Conservation (phyloP, 2,329 filamentous ascomycete genomes). For the Ophiocordyceps australis region DNA sequence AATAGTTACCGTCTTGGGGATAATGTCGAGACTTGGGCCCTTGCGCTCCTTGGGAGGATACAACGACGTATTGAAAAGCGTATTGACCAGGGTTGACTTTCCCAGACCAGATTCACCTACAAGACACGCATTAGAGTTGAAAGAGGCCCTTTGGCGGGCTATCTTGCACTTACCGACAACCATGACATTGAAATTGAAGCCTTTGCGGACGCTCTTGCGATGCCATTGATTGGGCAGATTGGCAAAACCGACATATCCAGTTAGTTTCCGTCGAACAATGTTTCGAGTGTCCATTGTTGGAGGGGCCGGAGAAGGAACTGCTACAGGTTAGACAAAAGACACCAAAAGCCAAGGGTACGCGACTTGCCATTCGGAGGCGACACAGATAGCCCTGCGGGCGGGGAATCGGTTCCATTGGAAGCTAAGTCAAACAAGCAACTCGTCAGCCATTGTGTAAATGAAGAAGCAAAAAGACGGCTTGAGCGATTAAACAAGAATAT, state of each 20-base stretch:
- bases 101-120: slow-evolving; percentile 95
- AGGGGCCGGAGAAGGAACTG: slow-evolving; percentile 15
- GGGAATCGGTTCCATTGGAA: slow-evolving; percentile 25
- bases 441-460: slow-evolving; percentile 6
- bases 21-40: slow-evolving; percentile 90
- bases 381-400: slow-evolving; percentile 22
- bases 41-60: slow-evolving; percentile 98
- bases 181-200: slow-evolving; percentile 99
- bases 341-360: slow-evolving; percentile 18
- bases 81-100: slow-evolving; percentile 98
- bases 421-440: slow-evolving; percentile 13
- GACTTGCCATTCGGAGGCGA: slow-evolving; percentile 21
- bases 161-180: slow-evolving; percentile 71
- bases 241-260: slow-evolving; percentile 95
- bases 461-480: too few relatives aligned
- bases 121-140: slow-evolving; percentile 1
- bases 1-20: slow-evolving; percentile 93
- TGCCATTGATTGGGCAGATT: slow-evolving; percentile 99
- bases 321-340: slow-evolving; percentile 7
- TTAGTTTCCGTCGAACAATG: slow-evolving; percentile 95
- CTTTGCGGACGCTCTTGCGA: slow-evolving; percentile 99
- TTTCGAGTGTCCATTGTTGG: slow-evolving; percentile 63
- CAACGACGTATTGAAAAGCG: slow-evolving; percentile 96
- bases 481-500: too few relatives aligned
- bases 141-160: neutral